Base-by-base conservation (phyloP, 2,329 filamentous ascomycete genomes). In the Colletotrichum scovillei region DNA sequence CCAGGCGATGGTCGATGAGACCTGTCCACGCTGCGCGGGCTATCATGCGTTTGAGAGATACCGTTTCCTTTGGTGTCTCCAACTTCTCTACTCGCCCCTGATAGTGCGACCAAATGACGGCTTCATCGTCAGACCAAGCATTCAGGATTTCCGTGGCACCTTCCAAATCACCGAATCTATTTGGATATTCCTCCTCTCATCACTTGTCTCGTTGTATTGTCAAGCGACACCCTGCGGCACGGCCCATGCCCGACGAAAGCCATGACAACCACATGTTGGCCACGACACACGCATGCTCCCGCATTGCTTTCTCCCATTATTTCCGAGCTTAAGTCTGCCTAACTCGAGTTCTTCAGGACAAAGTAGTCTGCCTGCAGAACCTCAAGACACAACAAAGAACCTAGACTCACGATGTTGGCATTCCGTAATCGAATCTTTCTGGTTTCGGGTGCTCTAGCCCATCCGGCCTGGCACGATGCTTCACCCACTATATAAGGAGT, bases 171-270 rank as follows among this genome's bases (percentile, higher is more conserved):
- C 64, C 30, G n/a, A 64, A 63, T 38, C 11, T 42, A 24, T 24
- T 22, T 57, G n/a, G 26, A 35, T 7, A 8, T 19, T 42, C 26
- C 19, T 22, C 46, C 49, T 58, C 22, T 30, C 42, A 2, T 28
- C 30, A 26, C 42, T 46, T 53, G 42, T 63, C 65, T 58, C 30
- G 46, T 49, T 32, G 69, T 63, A 49, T 63, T 35, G 49, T 72
- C 65, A 69, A 69, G 69, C 69, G 58, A 72, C 58, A 24, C 22
- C 38, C 28, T 49, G 28, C 57, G 26, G 57, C 55, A 56, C 28
- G 30, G 52, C 38, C 53, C 38, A 46, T 26, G 49, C 46, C 32
- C 14, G n/a, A 19, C 57, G 49, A 69, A 58, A 53, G 19, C 28
- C 9, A 8, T 24, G 53, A 8, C 49, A 42, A 28, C 49, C 65